phyloP scores from a whole-genome alignment of 371 early-diverging fungal species.

The Mortierella sp. region DNA sequence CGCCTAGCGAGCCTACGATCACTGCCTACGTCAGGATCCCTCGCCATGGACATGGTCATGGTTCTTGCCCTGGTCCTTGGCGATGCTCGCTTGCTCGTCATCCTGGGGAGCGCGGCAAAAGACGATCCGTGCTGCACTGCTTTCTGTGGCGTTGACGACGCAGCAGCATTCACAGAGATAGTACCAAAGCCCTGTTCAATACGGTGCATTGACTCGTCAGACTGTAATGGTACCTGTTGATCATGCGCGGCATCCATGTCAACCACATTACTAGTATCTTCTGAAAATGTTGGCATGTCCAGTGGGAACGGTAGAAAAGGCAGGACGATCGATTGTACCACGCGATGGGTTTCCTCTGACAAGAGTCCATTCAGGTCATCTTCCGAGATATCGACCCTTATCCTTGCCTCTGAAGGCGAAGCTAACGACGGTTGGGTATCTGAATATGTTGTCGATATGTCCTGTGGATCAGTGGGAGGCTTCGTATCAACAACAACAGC shows the following conservation, averaged over 20 bases:
- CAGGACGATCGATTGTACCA: conserved; percentile 44
- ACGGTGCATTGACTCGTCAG: not conserved
- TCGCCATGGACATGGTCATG: conserved; percentile 29
- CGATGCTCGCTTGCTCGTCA: conserved; percentile 12
- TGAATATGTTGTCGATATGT: no score
- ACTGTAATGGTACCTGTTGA: not conserved
- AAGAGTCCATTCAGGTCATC: conserved; percentile 30
- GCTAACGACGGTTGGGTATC: not conserved
- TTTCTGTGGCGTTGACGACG: not conserved
- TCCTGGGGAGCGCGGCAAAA: conserved; percentile 13
- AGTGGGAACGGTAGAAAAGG: conserved; percentile 40
- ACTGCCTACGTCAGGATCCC: not conserved
- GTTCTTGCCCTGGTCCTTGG: conserved; percentile 34
- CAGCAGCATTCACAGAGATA: not conserved
- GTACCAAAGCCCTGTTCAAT: not conserved
- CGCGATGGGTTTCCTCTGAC: conserved; percentile 39
- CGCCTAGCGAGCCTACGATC: not conserved
- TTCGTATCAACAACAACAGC: no score
- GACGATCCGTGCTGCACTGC: conserved; percentile 18
- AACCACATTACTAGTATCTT: not conserved
- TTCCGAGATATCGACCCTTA: conserved; percentile 33
- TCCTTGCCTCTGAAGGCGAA: not conserved
- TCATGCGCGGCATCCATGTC: not conserved
- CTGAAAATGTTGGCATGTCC: not conserved
- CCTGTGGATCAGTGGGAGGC: no score